Percentiles rank a stretch among this genome's conserved stretches.
Conservation (phyloP, 306 rosid genomes). For the Psophocarpus tetragonolobus region DNA sequence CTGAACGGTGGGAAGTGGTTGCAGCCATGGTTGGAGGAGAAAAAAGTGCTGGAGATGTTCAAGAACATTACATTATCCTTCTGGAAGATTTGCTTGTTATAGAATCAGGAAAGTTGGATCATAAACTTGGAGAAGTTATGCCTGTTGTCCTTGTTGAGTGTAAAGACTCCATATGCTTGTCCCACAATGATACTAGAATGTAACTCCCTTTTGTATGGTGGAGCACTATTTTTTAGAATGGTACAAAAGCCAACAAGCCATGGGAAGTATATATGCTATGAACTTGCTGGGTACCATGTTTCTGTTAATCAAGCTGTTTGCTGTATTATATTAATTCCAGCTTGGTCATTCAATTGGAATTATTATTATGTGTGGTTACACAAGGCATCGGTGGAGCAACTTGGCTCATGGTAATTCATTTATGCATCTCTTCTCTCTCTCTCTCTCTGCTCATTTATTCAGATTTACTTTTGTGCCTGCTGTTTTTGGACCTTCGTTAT, state of each 20-base stretch:
- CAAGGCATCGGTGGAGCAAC: not conserved
- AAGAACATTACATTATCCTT: conserved; percentile 64
- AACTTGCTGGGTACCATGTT: conserved; percentile 1
- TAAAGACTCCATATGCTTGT: conserved; percentile 32
- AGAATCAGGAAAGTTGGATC: conserved; percentile 68
- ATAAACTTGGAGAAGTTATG: conserved; percentile 42
- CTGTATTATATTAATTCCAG: conserved; percentile 1
- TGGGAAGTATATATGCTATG: not conserved
- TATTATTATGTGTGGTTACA: not conserved
- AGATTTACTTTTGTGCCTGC: not conserved
- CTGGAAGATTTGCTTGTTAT: conserved; percentile 70
- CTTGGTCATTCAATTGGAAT: conserved; percentile 18
- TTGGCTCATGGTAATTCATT: conserved; percentile 5
- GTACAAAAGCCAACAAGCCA: too few species aligned
- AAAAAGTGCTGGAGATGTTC: conserved; percentile 72
- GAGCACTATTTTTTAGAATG: not conserved
- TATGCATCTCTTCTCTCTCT: not conserved
- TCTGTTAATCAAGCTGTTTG: conserved; percentile 10
- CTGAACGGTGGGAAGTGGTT: conserved; percentile 67
- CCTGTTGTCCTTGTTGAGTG: conserved; percentile 43
- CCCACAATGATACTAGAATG: conserved; percentile 37
- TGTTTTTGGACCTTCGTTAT: not conserved
- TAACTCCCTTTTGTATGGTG: conserved; percentile 2
- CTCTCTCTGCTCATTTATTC: not conserved
- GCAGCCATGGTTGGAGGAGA: conserved; percentile 74